Evolutionary conservation across 208 protist genomes (phyloP).

Genomic region (Zelonia costaricensis): DNA sequence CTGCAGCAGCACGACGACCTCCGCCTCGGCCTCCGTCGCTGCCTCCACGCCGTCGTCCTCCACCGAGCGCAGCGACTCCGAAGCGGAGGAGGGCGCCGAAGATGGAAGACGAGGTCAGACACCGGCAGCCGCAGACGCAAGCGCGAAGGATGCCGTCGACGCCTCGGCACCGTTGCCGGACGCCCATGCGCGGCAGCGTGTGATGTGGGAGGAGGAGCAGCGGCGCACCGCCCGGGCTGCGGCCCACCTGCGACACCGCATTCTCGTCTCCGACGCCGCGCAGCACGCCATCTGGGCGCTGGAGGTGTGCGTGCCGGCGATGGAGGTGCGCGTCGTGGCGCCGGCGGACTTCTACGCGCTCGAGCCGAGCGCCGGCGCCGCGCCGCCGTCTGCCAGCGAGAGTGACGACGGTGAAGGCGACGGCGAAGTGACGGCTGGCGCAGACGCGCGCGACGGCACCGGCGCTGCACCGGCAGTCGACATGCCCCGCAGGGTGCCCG

Average conservation of each 20-base stretch:
- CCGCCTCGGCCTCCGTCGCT: not conserved
- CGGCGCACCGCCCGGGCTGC: conserved; percentile 10
- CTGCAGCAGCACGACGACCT: conserved; percentile 30
- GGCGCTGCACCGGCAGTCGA: not conserved
- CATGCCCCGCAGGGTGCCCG: conserved; percentile 19
- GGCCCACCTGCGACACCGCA: conserved; percentile 35
- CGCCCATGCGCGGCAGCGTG: not conserved
- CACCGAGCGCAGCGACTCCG: not conserved
- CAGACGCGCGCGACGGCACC: not conserved
- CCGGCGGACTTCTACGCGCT: conserved; percentile 25
- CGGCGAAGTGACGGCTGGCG: not conserved
- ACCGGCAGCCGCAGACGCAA: not conserved
- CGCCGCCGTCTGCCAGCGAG: not conserved
- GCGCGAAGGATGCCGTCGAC: not conserved
- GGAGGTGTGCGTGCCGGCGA: conserved; percentile 30
- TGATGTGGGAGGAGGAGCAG: conserved; percentile 31
- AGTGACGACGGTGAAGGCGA: not conserved
- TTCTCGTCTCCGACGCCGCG: conserved; percentile 48
- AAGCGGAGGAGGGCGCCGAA: not conserved
- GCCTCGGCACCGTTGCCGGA: not conserved
- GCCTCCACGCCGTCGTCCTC: not conserved
- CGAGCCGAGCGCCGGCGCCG: not conserved
- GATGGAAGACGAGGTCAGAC: not conserved
- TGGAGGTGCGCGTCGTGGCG: conserved; percentile 24
- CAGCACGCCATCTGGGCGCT: conserved; percentile 71